Percentiles rank a stretch among this genome's conserved stretches.
Conservation (phyloP, 2,329 filamentous ascomycete species). For the Trematosphaeria pertusa region DNA sequence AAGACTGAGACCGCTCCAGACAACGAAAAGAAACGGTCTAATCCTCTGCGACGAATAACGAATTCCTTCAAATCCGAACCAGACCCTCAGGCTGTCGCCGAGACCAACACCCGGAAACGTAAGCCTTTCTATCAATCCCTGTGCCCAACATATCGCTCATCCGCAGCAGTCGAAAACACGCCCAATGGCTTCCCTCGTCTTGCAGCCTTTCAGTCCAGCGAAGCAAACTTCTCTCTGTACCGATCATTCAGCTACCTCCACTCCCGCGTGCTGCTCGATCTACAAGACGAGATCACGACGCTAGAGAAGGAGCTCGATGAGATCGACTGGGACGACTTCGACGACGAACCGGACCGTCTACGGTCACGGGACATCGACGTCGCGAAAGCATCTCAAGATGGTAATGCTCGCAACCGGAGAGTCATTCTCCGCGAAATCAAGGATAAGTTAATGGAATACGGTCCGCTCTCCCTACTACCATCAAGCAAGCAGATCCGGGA, state of each 20-base stretch:
- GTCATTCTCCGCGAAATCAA: conserved; percentile 40
- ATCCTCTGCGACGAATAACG: conserved; percentile 35
- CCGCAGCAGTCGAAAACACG: conserved; percentile 41
- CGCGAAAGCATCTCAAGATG: conserved; percentile 19
- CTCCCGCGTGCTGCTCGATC: conserved; percentile 45
- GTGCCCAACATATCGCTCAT: no score
- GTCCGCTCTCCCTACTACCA: conserved; percentile 21
- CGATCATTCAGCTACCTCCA: conserved; percentile 50
- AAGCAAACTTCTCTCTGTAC: conserved; percentile 50
- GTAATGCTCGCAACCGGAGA: conserved; percentile 27
- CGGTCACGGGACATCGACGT: conserved; percentile 37
- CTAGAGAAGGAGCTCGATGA: conserved; percentile 49
- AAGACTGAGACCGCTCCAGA: conserved; percentile 26
- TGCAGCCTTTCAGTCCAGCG: conserved; percentile 49
- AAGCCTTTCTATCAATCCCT: conserved; percentile 18
- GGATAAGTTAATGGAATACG: conserved; percentile 45
- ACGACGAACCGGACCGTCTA: conserved; percentile 30
- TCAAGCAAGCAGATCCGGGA: no score
- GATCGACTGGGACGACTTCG: conserved; percentile 38
- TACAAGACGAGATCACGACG: conserved; percentile 47
- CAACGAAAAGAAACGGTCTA: conserved; percentile 31
- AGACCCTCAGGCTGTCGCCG: conserved; percentile 38
- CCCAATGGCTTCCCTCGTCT: conserved; percentile 49
- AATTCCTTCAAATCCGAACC: conserved; percentile 37
- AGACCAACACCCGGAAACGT: conserved; percentile 43